Evolutionary conservation across 768 basidiomycete genomes (phyloP).

Genomic region (Lactifluus volemus): DNA sequence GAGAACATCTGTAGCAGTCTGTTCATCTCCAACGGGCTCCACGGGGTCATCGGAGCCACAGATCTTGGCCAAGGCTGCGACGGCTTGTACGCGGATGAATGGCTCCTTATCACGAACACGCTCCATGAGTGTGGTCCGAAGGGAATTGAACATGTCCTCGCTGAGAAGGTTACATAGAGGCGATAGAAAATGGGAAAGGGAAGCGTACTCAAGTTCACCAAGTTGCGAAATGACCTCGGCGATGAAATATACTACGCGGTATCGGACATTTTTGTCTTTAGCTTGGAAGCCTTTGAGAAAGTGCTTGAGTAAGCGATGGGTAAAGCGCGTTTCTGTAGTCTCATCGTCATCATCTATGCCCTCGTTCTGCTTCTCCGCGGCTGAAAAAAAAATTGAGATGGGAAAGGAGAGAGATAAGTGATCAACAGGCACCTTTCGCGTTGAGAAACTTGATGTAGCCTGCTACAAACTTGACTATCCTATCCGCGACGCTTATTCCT

Average conservation of each 20-base stretch:
- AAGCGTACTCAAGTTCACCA: slow-evolving; percentile 76
- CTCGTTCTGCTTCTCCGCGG: slow-evolving; percentile 29
- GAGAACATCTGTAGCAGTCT: slow-evolving; percentile 50
- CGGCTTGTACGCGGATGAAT: slow-evolving; percentile 68
- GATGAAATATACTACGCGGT: slow-evolving; percentile 66
- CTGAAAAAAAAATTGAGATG: slow-evolving; percentile 22
- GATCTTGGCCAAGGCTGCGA: slow-evolving; percentile 70
- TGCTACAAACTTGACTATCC: slow-evolving; percentile 73
- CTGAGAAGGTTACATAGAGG: slow-evolving; percentile 31
- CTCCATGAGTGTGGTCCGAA: slow-evolving; percentile 58
- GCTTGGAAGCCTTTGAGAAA: slow-evolving; percentile 71
- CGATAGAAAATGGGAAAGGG: neutral
- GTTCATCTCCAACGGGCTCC: slow-evolving; percentile 44
- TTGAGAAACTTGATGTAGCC: slow-evolving; percentile 69
- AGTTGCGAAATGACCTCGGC: slow-evolving; percentile 73
- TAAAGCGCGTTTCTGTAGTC: slow-evolving; percentile 40
- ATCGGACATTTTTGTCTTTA: slow-evolving; percentile 84
- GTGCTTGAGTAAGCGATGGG: slow-evolving; percentile 39
- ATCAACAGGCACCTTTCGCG: slow-evolving; percentile 51
- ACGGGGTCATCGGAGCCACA: slow-evolving; percentile 57
- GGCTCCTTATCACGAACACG: slow-evolving; percentile 75
- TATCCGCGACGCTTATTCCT: slow-evolving; percentile 65
- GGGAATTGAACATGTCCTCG: slow-evolving; percentile 58
- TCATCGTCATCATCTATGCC: slow-evolving; percentile 38
- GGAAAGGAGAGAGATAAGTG: neutral